Evolutionary conservation across 805 yeast species (phyloP).

Genomic region (Dipodascopsis uninucleata): DNA sequence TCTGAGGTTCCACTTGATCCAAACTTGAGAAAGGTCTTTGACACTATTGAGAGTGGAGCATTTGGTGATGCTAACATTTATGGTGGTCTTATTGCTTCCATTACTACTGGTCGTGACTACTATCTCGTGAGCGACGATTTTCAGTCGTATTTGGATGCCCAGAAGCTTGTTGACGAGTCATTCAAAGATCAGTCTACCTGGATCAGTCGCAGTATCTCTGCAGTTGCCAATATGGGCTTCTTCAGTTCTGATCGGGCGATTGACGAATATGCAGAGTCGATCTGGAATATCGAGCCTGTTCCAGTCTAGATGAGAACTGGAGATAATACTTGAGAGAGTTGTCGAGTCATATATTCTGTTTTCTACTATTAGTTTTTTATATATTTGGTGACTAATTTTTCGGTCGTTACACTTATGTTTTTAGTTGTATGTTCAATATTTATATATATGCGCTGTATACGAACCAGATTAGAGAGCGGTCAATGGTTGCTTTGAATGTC

Average conservation of each 20-base stretch:
- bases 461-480: too few species aligned
- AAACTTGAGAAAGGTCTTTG: slow-evolving; percentile 58
- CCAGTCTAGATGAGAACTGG: slow-evolving; percentile 9
- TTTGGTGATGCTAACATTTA: slow-evolving; percentile 68
- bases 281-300: slow-evolving; percentile 85
- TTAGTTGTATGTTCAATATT: too few species aligned
- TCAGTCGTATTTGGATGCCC: slow-evolving; percentile 80
- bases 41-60: slow-evolving; percentile 59
- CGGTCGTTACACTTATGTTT: too few species aligned
- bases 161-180: slow-evolving; percentile 67
- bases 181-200: slow-evolving; percentile 65
- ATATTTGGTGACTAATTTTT: too few species aligned
- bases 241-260: slow-evolving; percentile 88
- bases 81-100: slow-evolving; percentile 62
- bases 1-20: slow-evolving; percentile 59
- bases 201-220: slow-evolving; percentile 69
- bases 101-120: slow-evolving; percentile 63
- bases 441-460: too few species aligned
- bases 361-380: too few species aligned
- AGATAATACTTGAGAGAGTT: too few species aligned
- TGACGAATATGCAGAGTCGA: slow-evolving; percentile 84
- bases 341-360: too few species aligned
- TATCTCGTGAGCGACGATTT: slow-evolving; percentile 88
- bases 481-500: too few species aligned
- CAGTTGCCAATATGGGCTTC: slow-evolving; percentile 92